Conservation (phyloP, 306 rosid species). For the Prunus mongolica region DNA sequence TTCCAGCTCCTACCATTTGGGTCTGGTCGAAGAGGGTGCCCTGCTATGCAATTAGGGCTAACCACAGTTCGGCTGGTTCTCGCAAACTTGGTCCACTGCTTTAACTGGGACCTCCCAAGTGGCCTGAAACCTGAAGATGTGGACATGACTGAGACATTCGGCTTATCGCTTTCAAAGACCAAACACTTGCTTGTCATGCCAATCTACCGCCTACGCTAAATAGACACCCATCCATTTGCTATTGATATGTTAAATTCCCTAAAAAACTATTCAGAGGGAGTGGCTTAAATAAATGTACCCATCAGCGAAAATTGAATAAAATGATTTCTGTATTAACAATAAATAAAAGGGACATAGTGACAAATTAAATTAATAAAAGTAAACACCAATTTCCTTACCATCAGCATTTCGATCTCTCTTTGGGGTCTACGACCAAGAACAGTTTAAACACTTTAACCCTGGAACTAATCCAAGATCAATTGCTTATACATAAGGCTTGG, state of each 20-base stretch:
- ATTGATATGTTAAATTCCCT: too few species aligned
- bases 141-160: slow-evolving; percentile 34
- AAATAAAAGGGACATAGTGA: neutral
- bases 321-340: too few species aligned
- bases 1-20: slow-evolving; percentile 45
- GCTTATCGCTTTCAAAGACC: neutral
- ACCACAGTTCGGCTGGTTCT: neutral
- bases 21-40: slow-evolving; percentile 11
- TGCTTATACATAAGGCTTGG: neutral
- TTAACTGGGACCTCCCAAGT: slow-evolving; percentile 39
- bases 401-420: too few species aligned
- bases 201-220: neutral
- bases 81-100: slow-evolving; percentile 34
- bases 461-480: too few species aligned
- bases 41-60: slow-evolving; percentile 7
- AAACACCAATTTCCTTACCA: too few species aligned
- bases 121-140: slow-evolving; percentile 15
- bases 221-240: neutral
- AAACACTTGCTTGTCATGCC: slow-evolving; percentile 3
- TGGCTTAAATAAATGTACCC: too few species aligned
- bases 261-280: too few species aligned
- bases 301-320: too few species aligned
- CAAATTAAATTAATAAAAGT: neutral
- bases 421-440: too few species aligned
- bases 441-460: too few species aligned